A percentile compares a stretch with the other conserved stretches of the same genome.
phyloP scores from a whole-genome alignment of 1,139 yeast species.

The Oligophagozyma castellii region DNA sequence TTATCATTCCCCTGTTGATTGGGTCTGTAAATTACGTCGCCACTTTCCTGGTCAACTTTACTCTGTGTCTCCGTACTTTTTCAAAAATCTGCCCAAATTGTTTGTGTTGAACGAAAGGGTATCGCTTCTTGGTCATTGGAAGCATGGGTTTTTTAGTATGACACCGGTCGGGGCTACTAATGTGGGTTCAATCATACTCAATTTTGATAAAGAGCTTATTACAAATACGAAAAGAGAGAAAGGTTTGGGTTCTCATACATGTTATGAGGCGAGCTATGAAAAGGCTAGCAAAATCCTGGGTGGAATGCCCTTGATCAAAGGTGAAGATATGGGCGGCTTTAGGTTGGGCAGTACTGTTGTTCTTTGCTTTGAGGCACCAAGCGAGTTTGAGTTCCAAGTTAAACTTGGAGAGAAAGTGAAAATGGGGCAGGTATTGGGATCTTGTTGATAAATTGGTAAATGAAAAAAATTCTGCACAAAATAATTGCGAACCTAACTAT shows the following conservation, averaged over 20 bases:
- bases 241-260: slow-evolving; percentile 49
- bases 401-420: slow-evolving; percentile 62
- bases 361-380: slow-evolving; percentile 91
- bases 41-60: slow-evolving; percentile 94
- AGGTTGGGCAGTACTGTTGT: slow-evolving; percentile 93
- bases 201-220: slow-evolving; percentile 80
- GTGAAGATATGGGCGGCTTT: slow-evolving; percentile 96
- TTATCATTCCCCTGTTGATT: slow-evolving; percentile 89
- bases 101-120: slow-evolving; percentile 93
- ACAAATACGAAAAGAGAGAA: slow-evolving; percentile 40
- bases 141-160: slow-evolving; percentile 94
- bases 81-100: slow-evolving; percentile 68
- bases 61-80: slow-evolving; percentile 95
- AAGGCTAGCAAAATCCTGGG: slow-evolving; percentile 69
- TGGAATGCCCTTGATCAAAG: slow-evolving; percentile 81
- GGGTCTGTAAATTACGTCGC: slow-evolving; percentile 90
- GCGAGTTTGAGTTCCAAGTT: slow-evolving; percentile 54
- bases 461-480: too few species aligned
- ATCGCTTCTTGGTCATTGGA: slow-evolving; percentile 91
- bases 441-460: too few species aligned
- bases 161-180: slow-evolving; percentile 99
- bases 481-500: too few species aligned
- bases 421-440: slow-evolving; percentile 77
- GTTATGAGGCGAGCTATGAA: slow-evolving; percentile 87
- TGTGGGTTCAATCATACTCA: slow-evolving; percentile 86